These are phyloP conservation scores for Candida easanensis DNA, from an alignment of 805 yeast genomes.

Conservation along the genomic window DNA sequence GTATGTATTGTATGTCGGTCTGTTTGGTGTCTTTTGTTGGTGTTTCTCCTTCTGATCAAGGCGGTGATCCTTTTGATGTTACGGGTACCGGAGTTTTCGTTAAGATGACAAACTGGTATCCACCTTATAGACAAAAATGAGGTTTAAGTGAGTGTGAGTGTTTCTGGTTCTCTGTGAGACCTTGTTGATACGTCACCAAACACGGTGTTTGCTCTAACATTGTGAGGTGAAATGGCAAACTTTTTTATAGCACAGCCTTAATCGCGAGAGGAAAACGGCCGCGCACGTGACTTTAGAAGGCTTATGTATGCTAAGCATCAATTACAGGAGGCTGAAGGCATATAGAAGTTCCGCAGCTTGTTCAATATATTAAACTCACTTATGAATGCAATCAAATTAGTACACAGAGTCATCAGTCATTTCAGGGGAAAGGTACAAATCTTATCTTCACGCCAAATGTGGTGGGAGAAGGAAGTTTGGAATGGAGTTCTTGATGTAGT, in stretches of 20 bases:
- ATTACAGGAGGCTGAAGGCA: too few species aligned
- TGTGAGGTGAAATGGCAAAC: background rate
- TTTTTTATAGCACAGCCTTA: conserved; percentile 1
- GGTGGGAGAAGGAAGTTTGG: conserved; percentile 95
- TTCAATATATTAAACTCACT: too few species aligned
- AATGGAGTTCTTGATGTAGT: conserved; percentile 87
- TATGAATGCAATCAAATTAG: too few species aligned
- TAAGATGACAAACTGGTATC: too few species aligned
- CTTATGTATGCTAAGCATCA: background rate
- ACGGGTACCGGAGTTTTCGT: too few species aligned
- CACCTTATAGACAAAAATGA: too few species aligned
- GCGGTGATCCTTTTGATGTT: too few species aligned
- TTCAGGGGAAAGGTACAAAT: background rate
- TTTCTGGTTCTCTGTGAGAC: too few species aligned
- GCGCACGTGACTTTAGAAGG: conserved; percentile 1
- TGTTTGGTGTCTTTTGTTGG: too few species aligned
- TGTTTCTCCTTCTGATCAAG: too few species aligned
- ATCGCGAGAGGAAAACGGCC: background rate
- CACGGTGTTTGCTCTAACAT: background rate
- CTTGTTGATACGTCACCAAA: too few species aligned
- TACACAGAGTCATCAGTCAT: background rate
- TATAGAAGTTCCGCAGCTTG: too few species aligned
- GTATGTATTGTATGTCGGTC: background rate
- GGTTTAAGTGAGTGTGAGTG: background rate
- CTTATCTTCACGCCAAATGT: conserved; percentile 62